Evolutionary conservation across 2,329 filamentous ascomycete species (phyloP).

Genomic region (Seiridium cupressi): DNA sequence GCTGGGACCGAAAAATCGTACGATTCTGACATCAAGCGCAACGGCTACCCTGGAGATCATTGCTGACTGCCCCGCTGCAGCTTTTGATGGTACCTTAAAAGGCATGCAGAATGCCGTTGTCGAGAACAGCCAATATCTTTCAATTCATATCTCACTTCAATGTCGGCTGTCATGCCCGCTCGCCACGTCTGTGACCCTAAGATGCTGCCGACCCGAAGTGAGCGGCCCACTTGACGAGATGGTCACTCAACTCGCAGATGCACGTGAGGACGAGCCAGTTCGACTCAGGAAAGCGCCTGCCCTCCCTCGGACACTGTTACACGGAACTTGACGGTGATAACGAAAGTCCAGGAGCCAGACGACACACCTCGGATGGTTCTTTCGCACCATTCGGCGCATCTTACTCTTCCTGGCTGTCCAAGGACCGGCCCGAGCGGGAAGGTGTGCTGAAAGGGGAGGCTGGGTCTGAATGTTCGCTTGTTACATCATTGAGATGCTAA

Average conservation of each 20-base stretch:
- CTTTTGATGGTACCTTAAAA: neutral
- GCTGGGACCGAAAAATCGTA: conserved; percentile 2
- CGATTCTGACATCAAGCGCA: conserved; percentile 7
- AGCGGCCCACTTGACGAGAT: too few relatives aligned
- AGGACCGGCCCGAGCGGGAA: too few relatives aligned
- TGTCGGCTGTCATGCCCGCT: too few relatives aligned
- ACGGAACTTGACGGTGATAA: neutral
- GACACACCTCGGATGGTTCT: neutral
- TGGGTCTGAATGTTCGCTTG: too few relatives aligned
- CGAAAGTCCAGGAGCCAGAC: neutral
- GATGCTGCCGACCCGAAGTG: too few relatives aligned
- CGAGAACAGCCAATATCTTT: neutral
- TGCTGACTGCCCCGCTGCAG: neutral
- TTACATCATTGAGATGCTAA: too few relatives aligned
- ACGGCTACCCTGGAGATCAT: neutral
- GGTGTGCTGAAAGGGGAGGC: too few relatives aligned
- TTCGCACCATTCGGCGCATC: neutral
- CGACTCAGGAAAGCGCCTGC: too few relatives aligned
- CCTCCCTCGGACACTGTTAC: neutral
- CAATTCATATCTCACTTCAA: too few relatives aligned
- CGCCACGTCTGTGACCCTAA: too few relatives aligned
- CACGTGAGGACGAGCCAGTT: neutral
- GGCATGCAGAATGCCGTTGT: neutral
- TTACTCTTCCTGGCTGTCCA: too few relatives aligned
- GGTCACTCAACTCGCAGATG: neutral